Evolutionary conservation across 495 filamentous ascomycete species (phyloP), one percentile per base, ranked within the genome.

Genomic region (Aspergillus diversus): DNA sequence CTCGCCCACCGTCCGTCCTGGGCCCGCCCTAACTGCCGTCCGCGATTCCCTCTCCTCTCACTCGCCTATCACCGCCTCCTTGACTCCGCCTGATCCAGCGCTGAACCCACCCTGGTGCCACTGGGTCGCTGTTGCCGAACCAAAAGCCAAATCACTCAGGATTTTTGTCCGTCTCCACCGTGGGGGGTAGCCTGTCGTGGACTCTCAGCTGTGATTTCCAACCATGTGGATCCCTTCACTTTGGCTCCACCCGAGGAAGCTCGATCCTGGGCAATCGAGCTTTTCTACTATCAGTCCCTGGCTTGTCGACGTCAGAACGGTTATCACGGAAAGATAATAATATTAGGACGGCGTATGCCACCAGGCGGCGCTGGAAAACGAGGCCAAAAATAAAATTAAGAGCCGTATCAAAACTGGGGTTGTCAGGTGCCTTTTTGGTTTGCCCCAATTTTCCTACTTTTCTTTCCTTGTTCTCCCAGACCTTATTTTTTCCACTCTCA

Each of bases 281-380:
- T 55, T 37, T 42, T 27, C 2, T 27, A 27, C 42, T 27, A 59
- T 54, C 46, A 62, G 54, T 63, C 61, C 46, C 43, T 63, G 54
- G 60, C 27, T 49, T 64, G 50, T 61, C 61, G 61, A 67, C 65
- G 65, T 67, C 65, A 67, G 54, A 64, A 47, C 42, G 62, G 49
- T 31, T 64, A 48, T 27, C 31, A 59, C 51, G 47, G 56, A 51
- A 55, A 33, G 12, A 60, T 49, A 50, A 33, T 43, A 43, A 43
- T 43, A 43, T 11, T 43, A 2, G 21, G 21, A 27, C 21, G 21
- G 21, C 1, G 21, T 43, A 11, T 64, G 52, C 48, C 61, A 61
- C 53, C 46, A 52, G 21, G 52, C 48, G 50, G 55, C 43, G 50
- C 53, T 51, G 33, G 43, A 54, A 37, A 55, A 49, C 35, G 12